Conservation (phyloP, 768 basidiomycete genomes). For the Pisolithus microcarpus region DNA sequence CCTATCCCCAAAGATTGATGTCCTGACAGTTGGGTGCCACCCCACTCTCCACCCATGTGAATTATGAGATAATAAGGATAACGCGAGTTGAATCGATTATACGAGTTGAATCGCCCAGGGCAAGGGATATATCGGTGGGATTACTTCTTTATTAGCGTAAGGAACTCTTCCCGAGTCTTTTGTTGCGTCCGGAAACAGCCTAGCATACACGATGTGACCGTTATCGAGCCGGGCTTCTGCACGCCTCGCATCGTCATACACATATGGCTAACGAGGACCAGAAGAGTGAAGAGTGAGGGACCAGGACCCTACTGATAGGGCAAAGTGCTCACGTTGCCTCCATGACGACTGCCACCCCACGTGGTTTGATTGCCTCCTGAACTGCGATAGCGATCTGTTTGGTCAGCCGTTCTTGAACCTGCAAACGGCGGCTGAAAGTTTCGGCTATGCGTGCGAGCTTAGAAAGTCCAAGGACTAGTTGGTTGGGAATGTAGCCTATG, state of each 20-base stretch:
- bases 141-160: slow-evolving; percentile 66
- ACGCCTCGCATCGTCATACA: slow-evolving; percentile 99
- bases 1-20: slow-evolving; percentile 4
- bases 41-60: slow-evolving; percentile 7
- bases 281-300: slow-evolving; percentile 7
- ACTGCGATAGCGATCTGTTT: slow-evolving; percentile 98
- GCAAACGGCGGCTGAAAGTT: slow-evolving; percentile 90
- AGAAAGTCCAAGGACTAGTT: slow-evolving; percentile 88
- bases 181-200: slow-evolving; percentile 98
- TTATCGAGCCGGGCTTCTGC: slow-evolving; percentile 94
- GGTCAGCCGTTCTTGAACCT: slow-evolving; percentile 96
- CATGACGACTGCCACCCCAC: slow-evolving; percentile 98
- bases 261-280: slow-evolving; percentile 57
- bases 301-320: slow-evolving; percentile 6
- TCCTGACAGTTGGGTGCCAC: slow-evolving; percentile 1
- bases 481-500: slow-evolving; percentile 96
- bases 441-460: slow-evolving; percentile 97
- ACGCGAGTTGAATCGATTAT: slow-evolving; percentile 29
- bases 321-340: slow-evolving; percentile 79
- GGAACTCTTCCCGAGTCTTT: slow-evolving; percentile 96
- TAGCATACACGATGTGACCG: slow-evolving; percentile 95
- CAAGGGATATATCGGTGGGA: not conserved
- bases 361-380: slow-evolving; percentile 94
- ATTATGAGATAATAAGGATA: slow-evolving; percentile 22
- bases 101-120: slow-evolving; percentile 44